A percentile compares a stretch with the other conserved stretches of the same genome.
Conservation (phyloP, 164 flowering plant species). For the Akebia trifoliata region DNA sequence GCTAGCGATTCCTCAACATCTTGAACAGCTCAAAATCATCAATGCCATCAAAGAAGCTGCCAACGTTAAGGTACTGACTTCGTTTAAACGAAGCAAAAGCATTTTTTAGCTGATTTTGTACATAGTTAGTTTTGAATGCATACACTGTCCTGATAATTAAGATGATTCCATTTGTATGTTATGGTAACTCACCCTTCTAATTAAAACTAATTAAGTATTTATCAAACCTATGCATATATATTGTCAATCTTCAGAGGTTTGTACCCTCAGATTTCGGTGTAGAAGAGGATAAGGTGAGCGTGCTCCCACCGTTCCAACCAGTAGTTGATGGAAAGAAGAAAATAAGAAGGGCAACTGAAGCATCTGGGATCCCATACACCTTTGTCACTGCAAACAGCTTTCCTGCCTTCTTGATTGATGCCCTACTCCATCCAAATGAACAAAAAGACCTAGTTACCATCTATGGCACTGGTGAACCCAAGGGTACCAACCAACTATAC, state of each 20-base stretch:
- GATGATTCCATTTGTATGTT: too few species aligned
- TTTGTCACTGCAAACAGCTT: constrained; percentile 29
- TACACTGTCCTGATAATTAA: too few species aligned
- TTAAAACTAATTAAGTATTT: too few species aligned
- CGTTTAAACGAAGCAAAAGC: too few species aligned
- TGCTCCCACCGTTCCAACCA: constrained; percentile 29
- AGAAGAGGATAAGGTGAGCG: constrained; percentile 27
- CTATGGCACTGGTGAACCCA: constrained; percentile 32
- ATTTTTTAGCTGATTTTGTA: too few species aligned
- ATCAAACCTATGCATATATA: too few species aligned
- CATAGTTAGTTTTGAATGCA: too few species aligned
- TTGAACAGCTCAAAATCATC: constrained; percentile 8
- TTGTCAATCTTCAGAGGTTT: constrained; percentile 24
- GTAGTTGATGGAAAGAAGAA: constrained; percentile 26
- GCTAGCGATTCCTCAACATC: constrained; percentile 8
- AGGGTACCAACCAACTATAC: constrained; percentile 15
- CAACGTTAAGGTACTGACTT: constrained; percentile 7
- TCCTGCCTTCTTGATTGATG: constrained; percentile 31
- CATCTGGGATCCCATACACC: constrained; percentile 32
- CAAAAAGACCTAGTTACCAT: constrained; percentile 12
- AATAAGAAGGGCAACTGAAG: constrained; percentile 31
- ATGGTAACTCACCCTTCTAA: too few species aligned
- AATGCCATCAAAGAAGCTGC: constrained; percentile 3
- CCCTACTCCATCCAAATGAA: constrained; percentile 32
- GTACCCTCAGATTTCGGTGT: constrained; percentile 42